A percentile compares a stretch with the other conserved stretches of the same genome.
These are phyloP conservation scores for Geosmithia putterillii DNA, from an alignment of 2,329 filamentous ascomycete species.

Conservation along the genomic window DNA sequence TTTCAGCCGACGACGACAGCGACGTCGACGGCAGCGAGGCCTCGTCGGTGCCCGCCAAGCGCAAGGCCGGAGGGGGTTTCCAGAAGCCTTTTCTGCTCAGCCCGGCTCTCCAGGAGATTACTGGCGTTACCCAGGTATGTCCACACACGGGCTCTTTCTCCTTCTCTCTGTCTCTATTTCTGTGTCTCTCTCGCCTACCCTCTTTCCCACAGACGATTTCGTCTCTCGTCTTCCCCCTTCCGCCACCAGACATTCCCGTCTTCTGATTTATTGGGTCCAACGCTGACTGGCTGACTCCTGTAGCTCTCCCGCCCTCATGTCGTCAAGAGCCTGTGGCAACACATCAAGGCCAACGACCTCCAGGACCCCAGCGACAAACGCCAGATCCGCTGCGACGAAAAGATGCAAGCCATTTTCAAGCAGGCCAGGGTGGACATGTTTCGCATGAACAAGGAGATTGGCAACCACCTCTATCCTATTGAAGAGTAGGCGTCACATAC, in stretches of 20 bases:
- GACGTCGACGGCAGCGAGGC: constrained; percentile 54
- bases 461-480: constrained; percentile 75
- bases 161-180: no score
- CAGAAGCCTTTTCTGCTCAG: constrained; percentile 77
- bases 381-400: constrained; percentile 85
- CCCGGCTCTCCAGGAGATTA: constrained; percentile 53
- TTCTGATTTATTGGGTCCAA: no score
- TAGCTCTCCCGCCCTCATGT: constrained; percentile 88
- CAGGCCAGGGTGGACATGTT: constrained; percentile 93
- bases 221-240: no score
- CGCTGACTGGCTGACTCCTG: background rate
- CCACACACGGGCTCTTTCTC: no score
- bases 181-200: no score
- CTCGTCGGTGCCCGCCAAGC: constrained; percentile 48
- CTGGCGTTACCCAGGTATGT: constrained; percentile 55
- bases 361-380: constrained; percentile 88
- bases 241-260: no score
- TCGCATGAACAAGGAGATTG: constrained; percentile 95
- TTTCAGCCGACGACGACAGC: constrained; percentile 69
- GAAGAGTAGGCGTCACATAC: constrained; percentile 59
- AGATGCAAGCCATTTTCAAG: constrained; percentile 87
- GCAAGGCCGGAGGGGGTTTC: constrained; percentile 84
- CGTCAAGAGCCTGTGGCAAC: constrained; percentile 91
- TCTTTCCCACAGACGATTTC: no score
- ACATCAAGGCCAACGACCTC: constrained; percentile 79